These are phyloP conservation scores for Vitis cinerea DNA, from an alignment of 164 flowering plant genomes.

Conservation along the genomic window DNA sequence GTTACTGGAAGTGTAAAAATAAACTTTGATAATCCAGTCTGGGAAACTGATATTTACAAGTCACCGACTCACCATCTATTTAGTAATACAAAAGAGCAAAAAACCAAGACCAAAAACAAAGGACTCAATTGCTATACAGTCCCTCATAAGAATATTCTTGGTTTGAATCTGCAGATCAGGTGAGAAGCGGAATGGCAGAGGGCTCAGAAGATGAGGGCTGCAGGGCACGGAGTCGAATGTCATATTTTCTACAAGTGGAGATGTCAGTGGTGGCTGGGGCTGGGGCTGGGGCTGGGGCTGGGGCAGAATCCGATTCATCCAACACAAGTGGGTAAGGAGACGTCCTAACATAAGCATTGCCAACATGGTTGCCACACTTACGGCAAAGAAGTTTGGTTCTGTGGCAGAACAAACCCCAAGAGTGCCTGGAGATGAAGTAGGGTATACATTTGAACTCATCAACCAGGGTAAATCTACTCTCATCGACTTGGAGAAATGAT, in stretches of 20 bases:
- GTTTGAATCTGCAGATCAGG: constrained; percentile 21
- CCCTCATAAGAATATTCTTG: constrained; percentile 1
- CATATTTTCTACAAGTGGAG: constrained; percentile 40
- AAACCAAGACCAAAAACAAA: neutral
- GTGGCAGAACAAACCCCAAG: constrained; percentile 66
- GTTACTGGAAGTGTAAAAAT: no score
- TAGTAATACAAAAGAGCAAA: neutral
- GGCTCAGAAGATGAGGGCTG: constrained; percentile 64
- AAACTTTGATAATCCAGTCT: neutral
- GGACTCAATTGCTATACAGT: neutral
- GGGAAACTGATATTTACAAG: constrained; percentile 1
- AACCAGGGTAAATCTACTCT: constrained; percentile 78
- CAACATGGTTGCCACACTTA: constrained; percentile 78
- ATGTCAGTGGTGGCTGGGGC: constrained; percentile 26
- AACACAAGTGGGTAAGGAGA: constrained; percentile 28
- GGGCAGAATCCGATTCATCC: constrained; percentile 42
- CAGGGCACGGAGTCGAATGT: constrained; percentile 62
- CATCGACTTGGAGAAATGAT: constrained; percentile 73
- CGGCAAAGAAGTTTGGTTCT: constrained; percentile 84
- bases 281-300: constrained; percentile 6
- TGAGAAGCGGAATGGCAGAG: constrained; percentile 38
- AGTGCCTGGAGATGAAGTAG: constrained; percentile 49
- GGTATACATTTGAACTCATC: constrained; percentile 73
- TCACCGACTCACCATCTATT: neutral
- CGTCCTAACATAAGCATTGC: constrained; percentile 49